Conservation (phyloP, 192 early-diverging fungal genomes). For the Umbelopsis ramanniana region DNA sequence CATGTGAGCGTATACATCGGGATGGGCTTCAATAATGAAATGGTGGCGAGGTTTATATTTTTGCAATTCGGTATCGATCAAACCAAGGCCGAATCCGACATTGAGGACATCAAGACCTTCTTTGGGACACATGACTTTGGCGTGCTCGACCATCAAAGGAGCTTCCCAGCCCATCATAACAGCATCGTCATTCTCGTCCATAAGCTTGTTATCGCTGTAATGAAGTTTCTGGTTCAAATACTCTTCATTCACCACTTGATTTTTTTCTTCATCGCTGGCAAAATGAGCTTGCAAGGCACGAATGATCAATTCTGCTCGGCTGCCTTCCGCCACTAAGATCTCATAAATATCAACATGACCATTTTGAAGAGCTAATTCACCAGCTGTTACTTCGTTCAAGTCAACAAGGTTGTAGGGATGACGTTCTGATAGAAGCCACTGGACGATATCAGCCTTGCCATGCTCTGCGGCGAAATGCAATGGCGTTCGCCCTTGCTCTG, state of each 20-base stretch:
- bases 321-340: constrained; percentile 80
- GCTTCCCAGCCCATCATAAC: constrained; percentile 99
- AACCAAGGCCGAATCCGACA: constrained; percentile 90
- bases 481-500: constrained; percentile 62
- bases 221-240: constrained; percentile 80
- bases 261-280: constrained; percentile 47
- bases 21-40: constrained; percentile 96
- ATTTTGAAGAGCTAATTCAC: constrained; percentile 77
- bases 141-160: constrained; percentile 90
- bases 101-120: constrained; percentile 67
- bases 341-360: constrained; percentile 77
- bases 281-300: constrained; percentile 48
- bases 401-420: constrained; percentile 89
- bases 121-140: constrained; percentile 71
- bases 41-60: constrained; percentile 70
- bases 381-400: constrained; percentile 72
- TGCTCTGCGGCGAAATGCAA: constrained; percentile 74
- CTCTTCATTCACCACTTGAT: constrained; percentile 66
- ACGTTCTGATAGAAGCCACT: constrained; percentile 63
- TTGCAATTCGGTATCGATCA: constrained; percentile 88
- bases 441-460: constrained; percentile 66
- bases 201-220: constrained; percentile 78
- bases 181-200: constrained; percentile 88
- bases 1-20: constrained; percentile 94
- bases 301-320: constrained; percentile 83